Evolutionary conservation across 495 filamentous ascomycete genomes (phyloP).

Genomic region (Cetradonia linearis): DNA sequence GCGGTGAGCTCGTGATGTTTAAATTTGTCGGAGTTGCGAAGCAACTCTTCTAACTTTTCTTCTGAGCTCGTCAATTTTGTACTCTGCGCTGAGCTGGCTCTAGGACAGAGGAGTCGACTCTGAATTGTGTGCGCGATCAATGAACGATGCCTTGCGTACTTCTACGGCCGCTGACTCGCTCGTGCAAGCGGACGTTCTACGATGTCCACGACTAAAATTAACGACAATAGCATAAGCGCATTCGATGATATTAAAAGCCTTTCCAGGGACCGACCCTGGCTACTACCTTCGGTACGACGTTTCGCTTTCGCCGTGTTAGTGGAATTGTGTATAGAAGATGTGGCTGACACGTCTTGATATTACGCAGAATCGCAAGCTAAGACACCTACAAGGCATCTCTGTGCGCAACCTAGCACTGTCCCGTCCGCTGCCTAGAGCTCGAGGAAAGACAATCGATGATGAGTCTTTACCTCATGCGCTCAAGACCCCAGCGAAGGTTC

Average conservation of each 20-base stretch:
- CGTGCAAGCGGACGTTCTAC: conserved; percentile 7
- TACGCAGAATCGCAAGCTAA: conserved; percentile 69
- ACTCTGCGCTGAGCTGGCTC: neutral
- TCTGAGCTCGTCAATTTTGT: neutral
- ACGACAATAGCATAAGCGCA: conserved; percentile 6
- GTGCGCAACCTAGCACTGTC: conserved; percentile 72
- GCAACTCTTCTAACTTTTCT: neutral
- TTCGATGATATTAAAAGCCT: conserved; percentile 20
- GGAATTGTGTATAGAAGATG: conserved; percentile 22
- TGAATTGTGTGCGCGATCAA: neutral
- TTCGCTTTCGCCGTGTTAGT: neutral
- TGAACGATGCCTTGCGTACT: conserved; percentile 18
- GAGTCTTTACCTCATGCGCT: conserved; percentile 60
- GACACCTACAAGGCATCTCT: conserved; percentile 79
- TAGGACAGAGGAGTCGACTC: neutral
- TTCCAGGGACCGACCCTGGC: conserved; percentile 36
- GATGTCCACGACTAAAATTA: conserved; percentile 17
- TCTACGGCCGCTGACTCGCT: neutral
- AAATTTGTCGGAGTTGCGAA: neutral
- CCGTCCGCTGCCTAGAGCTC: conserved; percentile 38
- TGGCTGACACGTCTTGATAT: conserved; percentile 5
- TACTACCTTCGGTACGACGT: conserved; percentile 39
- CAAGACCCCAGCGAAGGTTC: conserved; percentile 58
- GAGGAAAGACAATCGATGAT: conserved; percentile 74
- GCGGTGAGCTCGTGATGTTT: conserved; percentile 8